These are phyloP conservation scores for Corymbia maculata DNA, from an alignment of 345 rosid species.

Conservation along the genomic window DNA sequence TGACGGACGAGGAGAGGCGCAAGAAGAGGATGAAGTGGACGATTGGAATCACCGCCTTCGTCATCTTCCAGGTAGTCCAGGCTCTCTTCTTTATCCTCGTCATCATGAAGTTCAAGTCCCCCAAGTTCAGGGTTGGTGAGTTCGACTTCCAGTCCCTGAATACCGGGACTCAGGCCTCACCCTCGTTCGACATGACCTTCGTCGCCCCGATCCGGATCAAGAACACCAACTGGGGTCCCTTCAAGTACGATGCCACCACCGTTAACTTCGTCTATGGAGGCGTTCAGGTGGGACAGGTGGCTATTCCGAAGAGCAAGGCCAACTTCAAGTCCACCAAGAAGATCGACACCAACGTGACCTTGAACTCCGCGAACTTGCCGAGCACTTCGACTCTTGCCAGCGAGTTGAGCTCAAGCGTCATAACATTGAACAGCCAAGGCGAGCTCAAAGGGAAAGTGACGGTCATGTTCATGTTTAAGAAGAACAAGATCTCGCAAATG, in stretches of 20 bases:
- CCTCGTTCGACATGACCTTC: constrained; percentile 2
- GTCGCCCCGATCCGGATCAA: constrained; percentile 4
- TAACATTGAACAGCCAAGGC: neutral
- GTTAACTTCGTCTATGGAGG: neutral
- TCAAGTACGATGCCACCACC: neutral
- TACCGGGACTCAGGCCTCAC: neutral
- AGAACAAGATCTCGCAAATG: neutral
- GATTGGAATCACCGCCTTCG: neutral
- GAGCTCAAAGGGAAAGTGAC: neutral
- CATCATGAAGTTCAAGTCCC: constrained; percentile 4
- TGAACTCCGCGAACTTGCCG: neutral
- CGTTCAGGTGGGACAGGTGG: neutral
- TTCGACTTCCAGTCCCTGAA: neutral
- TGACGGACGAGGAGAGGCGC: neutral
- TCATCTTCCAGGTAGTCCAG: neutral
- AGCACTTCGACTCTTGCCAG: neutral
- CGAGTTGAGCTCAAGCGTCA: neutral
- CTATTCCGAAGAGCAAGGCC: neutral
- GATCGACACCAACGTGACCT: neutral
- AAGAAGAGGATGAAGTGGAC: constrained; percentile 6
- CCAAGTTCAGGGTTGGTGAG: constrained; percentile 4
- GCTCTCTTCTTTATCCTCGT: constrained; percentile 1
- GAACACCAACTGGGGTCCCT: constrained; percentile 13
- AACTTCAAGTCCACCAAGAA: constrained; percentile 8
- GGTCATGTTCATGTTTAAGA: constrained; percentile 2